Base-by-base conservation (phyloP, 768 basidiomycete genomes). In the Favolaschia claudopus region DNA sequence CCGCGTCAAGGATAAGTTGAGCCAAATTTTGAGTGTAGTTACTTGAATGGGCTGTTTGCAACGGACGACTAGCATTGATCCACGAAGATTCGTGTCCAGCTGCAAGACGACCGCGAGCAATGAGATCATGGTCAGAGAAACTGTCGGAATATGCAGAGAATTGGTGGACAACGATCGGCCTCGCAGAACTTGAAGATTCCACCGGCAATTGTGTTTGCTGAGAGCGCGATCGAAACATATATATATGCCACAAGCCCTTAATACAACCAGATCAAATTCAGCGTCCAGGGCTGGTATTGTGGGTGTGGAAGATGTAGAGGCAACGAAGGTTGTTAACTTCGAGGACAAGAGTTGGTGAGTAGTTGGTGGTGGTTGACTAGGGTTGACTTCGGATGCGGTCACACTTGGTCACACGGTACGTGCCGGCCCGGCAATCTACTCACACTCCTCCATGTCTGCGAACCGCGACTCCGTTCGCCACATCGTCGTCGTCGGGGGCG, bases 401-500 rank as follows among this genome's bases (percentile, higher is more conserved):
- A 54, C 28, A 14, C 7, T 31, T 15, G 27, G n/a, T n/a, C 20
- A 7, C 28, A 28, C 8, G 4, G 27, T 3, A 3, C 43, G 44
- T 27, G 29, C 44, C 44, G 44, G 13, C 44, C 5, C 9, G 14
- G 6, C 22, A 10, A 4, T 15, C 28, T 5, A 17, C 17, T 31
- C 6, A 24, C 42, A 45, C 13, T 24, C 2, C 29, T n/a, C n/a
- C 32, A 48, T 48, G 51, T 36, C 59, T n/a, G n/a, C n/a, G n/a
- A n/a, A n/a, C 9, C 42, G 20, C 42, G 47, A 50, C 27, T 10
- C 50, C 17, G 36, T 37, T 4, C 72, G 70, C 39, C 69, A 85
- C 45, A 87, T 95, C 51, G 82, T 92, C 28, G 85, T 96, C 58
- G 80, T 96, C 59, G 93, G 94, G 25, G 94, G 88, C 20, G 94